Evolutionary conservation across 805 yeast genomes (phyloP), one percentile per base, ranked within the genome.

Genomic region (Ogataea glucozyma): DNA sequence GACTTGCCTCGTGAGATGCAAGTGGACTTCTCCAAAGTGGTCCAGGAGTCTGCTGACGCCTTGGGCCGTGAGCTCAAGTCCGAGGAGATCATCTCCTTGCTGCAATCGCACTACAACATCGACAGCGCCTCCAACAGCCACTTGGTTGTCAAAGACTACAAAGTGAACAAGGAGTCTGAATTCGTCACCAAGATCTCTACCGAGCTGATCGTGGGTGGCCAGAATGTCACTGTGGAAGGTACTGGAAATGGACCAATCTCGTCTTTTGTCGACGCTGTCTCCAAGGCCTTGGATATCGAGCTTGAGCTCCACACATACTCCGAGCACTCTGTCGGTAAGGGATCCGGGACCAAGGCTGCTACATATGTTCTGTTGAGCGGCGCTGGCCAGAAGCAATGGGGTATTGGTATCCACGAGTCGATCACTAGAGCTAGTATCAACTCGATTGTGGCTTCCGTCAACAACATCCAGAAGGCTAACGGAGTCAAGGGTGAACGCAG

Each of bases 391-490:
- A 57, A 65, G 36, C 57, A 66, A 46, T 90, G 97, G 96, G 97
- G 97, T 67, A 90, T 90, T 46, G 97, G 96, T 59, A 80, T 88
- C 48, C 83, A 88, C 61, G 91, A 83, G 66, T 96, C 90, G 67
- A 93, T 87, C 41, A 83, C 95, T 19, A 84, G 83, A 58, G 93
- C 97, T 36, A 82, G 95, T 5, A 77, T 87, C 56, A 74, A 76
- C 54, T 78, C 91, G 12, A 72, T 85, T 48, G 59, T 83, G 31
- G 79, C 90, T 14, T 73, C 84, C 44, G 70, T 85, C 39, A 85
- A 85, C 57, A 67, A 68, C 37, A 62, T 76, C 39, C 44, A 59
- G 23, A 52, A 48, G 24, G 30, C 49, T n/a, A n/a, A n/a, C n/a
- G n/a, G n/a, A n/a, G n/a, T n/a, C n/a, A n/a, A n/a, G n/a, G n/a